Percentiles rank a stretch among this genome's conserved stretches.
phyloP scores from a whole-genome alignment of 495 filamentous ascomycete genomes.

The Penicillium atrosanguineum region DNA sequence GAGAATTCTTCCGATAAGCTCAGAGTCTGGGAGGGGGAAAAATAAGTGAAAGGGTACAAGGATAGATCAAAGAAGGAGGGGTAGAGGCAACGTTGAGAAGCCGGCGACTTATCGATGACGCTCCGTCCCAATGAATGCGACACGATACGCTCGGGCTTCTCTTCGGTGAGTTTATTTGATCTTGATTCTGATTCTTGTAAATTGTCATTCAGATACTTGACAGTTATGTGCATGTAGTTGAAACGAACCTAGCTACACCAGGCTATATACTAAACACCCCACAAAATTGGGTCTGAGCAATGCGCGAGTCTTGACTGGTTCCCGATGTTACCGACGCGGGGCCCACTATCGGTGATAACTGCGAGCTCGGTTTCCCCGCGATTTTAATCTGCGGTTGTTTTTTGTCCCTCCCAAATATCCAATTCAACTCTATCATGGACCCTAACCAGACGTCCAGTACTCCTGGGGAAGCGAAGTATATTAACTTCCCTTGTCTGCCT shows the following conservation, averaged over 20 bases:
- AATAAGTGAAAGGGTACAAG: not conserved
- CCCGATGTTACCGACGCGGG: slow-evolving; percentile 9
- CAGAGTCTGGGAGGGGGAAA: not conserved
- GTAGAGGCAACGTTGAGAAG: not conserved
- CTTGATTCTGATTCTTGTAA: no score
- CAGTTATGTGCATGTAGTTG: not conserved
- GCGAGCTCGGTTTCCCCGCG: slow-evolving; percentile 10
- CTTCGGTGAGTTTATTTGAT: not conserved
- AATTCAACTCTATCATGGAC: slow-evolving; percentile 21
- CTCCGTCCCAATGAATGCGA: not conserved
- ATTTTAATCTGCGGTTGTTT: not conserved
- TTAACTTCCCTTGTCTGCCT: slow-evolving; percentile 60
- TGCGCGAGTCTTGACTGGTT: slow-evolving; percentile 20
- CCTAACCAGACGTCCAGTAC: slow-evolving; percentile 19
- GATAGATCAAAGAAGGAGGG: not conserved
- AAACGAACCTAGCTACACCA: not conserved
- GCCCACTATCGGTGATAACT: slow-evolving; percentile 23
- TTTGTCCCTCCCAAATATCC: not conserved
- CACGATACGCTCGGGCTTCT: not conserved
- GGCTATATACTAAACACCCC: not conserved
- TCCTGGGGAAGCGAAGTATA: slow-evolving; percentile 51
- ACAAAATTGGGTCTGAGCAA: slow-evolving; percentile 11
- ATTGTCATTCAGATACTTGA: not conserved
- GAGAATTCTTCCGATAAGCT: not conserved
- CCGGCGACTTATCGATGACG: not conserved